Base-by-base conservation (phyloP, 305 asterid species). In the Fraxinus sp. region DNA sequence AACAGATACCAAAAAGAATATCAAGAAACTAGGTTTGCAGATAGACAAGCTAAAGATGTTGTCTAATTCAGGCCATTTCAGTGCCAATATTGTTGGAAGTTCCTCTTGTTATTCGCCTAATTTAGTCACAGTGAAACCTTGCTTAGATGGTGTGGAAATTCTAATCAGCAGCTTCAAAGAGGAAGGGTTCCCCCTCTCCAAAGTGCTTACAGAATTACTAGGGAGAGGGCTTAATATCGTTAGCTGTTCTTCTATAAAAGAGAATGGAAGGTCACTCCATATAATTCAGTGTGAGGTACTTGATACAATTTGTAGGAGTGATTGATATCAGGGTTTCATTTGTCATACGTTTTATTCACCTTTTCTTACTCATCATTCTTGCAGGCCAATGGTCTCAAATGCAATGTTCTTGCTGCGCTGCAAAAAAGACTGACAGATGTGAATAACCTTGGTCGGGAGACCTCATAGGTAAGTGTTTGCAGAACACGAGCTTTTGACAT, bases 121-220 rank as follows among this genome's bases (percentile, higher is more conserved):
- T 24, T 75, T 46, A 11, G 83, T 89, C 46, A 85, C 76, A 37
- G 73, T 89, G 52, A 80, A 79, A 8, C 68, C 49, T n/a, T 81
- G 80, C 72, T 28, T 73, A 22, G 77, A 83, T 26, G 89, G 86
- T 28, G 3, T 90, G 4, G 92, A 90, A 90, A 85, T 90, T 74
- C 76, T 90, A 49, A 78, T 90, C 77, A 80, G 83, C 1, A 78
- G 82, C 81, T 11, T 76, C 3, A 80, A 33, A 1, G 84, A 79
- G 49, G 83, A 83, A 59, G 28, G 41, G n/a, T 49, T 83, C 84
- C 85, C 85, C 14, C 84, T 89, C 33, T 89, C 92, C 0, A 89
- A 28, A 33, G 84, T 89, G 72, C 70, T 90, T 55, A 37, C 10
- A 5, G 79, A 75, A 64, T 83, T 90, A 82, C 49, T 79, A 28